These are phyloP conservation scores for Sorghum bicolor DNA, from an alignment of 176 grass and related monocot genomes.

Conservation along the genomic window Sorghum_bicolor_NCBIv3 NC_012879.2:2473001-2473500, in stretches of 20 bases:
- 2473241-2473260: background rate
- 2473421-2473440: background rate
- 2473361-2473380: background rate
- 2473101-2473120: background rate
- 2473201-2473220: constrained; percentile 23
- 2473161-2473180: constrained; percentile 12
- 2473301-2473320: constrained; percentile 33
- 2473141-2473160: constrained; percentile 7
- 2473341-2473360: background rate
- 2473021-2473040: background rate
- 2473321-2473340: constrained; percentile 3
- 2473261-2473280: background rate
- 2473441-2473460: too few species aligned
- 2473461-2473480: too few species aligned
- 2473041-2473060: constrained; percentile 1
- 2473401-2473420: too few species aligned
- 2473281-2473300: background rate
- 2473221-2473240: background rate
- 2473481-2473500: too few species aligned
- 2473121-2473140: background rate
- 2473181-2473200: background rate
- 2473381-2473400: constrained; percentile 3
- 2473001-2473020: background rate
- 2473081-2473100: background rate
- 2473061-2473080: background rate